A percentile compares a stretch with the other conserved stretches of the same genome.
These are phyloP conservation scores for Coffea humblotiana DNA, from an alignment of 305 asterid genomes.

Conservation along the genomic window DNA sequence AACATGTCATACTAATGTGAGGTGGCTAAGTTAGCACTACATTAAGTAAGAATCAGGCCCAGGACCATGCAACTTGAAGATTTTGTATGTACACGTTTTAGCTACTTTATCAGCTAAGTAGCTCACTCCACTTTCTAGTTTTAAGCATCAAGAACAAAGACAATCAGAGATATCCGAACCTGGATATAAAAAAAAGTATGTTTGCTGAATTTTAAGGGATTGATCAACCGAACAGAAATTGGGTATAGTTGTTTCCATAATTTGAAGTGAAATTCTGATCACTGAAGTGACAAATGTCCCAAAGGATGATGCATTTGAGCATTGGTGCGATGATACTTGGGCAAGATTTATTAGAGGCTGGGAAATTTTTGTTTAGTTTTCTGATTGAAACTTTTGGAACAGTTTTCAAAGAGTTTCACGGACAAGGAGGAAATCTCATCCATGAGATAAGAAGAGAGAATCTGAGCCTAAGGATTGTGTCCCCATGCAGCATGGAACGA, in stretches of 20 bases:
- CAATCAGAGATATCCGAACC: background rate
- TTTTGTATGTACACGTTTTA: background rate
- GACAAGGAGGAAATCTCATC: conserved; percentile 27
- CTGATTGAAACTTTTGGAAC: conserved; percentile 7
- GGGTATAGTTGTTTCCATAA: background rate
- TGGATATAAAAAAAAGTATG: background rate
- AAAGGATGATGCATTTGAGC: conserved; percentile 3
- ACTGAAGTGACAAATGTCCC: no score
- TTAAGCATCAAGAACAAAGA: background rate
- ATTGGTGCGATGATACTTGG: background rate
- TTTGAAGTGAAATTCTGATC: background rate
- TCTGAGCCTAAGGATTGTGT: conserved; percentile 39
- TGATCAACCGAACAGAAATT: background rate
- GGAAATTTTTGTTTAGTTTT: background rate
- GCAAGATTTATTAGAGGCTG: background rate
- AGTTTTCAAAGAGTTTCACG: conserved; percentile 11
- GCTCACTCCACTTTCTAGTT: background rate
- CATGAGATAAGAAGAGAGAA: conserved; percentile 42
- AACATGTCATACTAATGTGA: conserved; percentile 23
- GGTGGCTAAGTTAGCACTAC: background rate
- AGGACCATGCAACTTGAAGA: background rate
- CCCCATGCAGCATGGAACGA: conserved; percentile 33
- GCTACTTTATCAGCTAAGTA: background rate
- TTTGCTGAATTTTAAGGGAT: background rate
- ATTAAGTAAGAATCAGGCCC: background rate